These are phyloP conservation scores for Bipolaris cookei DNA, from an alignment of 2,329 filamentous ascomycete genomes.

Conservation along the genomic window DNA sequence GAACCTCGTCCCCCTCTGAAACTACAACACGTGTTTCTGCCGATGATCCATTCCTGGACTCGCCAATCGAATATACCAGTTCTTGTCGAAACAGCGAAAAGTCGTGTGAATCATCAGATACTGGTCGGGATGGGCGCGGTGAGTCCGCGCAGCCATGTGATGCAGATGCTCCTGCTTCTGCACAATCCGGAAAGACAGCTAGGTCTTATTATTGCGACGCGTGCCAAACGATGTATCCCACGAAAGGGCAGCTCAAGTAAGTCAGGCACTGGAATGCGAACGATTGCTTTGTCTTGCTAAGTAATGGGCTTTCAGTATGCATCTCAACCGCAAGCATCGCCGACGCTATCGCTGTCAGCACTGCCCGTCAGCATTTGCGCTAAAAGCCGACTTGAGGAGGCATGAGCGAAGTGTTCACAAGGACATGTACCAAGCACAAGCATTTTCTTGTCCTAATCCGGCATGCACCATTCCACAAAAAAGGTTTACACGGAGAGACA, in stretches of 20 bases:
- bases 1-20: neutral
- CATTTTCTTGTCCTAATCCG: conserved; percentile 16
- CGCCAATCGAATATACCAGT: neutral
- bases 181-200: neutral
- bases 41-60: conserved; percentile 1
- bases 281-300: neutral
- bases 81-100: conserved; percentile 3
- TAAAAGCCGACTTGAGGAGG: conserved; percentile 22
- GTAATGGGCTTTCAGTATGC: conserved; percentile 10
- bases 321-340: conserved; percentile 24
- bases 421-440: conserved; percentile 3
- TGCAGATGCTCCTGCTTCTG: neutral
- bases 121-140: neutral
- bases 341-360: conserved; percentile 17
- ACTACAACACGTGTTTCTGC: neutral
- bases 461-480: conserved; percentile 14
- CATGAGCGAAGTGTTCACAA: conserved; percentile 20
- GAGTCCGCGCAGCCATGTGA: neutral
- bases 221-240: conserved; percentile 5
- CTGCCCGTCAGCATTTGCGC: conserved; percentile 14
- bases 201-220: neutral
- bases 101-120: neutral
- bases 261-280: neutral
- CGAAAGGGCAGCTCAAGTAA: conserved; percentile 19
- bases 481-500: conserved; percentile 24